phyloP scores from a whole-genome alignment of 1,284 basidiomycete species.

The Marasmius sp. region DNA sequence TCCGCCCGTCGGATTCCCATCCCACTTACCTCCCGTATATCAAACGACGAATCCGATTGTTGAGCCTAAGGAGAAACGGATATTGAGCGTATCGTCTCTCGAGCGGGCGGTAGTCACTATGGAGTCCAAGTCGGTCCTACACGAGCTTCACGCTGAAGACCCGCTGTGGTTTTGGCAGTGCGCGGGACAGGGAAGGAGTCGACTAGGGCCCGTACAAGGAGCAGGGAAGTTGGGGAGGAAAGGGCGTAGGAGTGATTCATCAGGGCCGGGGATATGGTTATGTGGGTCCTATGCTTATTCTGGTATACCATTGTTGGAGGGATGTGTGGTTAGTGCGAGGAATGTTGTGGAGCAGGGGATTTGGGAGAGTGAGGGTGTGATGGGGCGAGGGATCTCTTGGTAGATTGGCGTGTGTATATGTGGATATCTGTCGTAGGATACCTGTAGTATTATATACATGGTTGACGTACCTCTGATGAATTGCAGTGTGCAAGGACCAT shows the following conservation, averaged over 20 bases:
- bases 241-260: conserved; percentile 6
- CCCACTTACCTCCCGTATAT: conserved; percentile 40
- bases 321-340: conserved; percentile 61
- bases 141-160: conserved; percentile 38
- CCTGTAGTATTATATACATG: too few species aligned
- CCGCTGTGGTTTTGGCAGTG: conserved; percentile 38
- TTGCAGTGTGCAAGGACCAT: too few species aligned
- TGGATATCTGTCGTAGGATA: too few species aligned
- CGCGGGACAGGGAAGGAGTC: conserved; percentile 30
- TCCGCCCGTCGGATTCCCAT: conserved; percentile 30
- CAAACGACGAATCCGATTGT: conserved; percentile 78
- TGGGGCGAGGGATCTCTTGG: conserved; percentile 27
- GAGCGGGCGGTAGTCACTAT: conserved; percentile 61
- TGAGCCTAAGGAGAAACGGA: conserved; percentile 41
- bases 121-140: conserved; percentile 49
- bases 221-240: conserved; percentile 28
- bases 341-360: conserved; percentile 53
- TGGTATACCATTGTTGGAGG: conserved; percentile 65
- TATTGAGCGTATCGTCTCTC: conserved; percentile 58
- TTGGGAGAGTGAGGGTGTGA: conserved; percentile 34
- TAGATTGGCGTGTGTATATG: conserved; percentile 12
- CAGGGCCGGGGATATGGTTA: conserved; percentile 52
- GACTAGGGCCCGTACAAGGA: conserved; percentile 53
- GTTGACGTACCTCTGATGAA: too few species aligned
- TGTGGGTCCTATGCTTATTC: conserved; percentile 57